phyloP scores from a whole-genome alignment of 345 rosid genomes.

The Lepidium africanum region DNA sequence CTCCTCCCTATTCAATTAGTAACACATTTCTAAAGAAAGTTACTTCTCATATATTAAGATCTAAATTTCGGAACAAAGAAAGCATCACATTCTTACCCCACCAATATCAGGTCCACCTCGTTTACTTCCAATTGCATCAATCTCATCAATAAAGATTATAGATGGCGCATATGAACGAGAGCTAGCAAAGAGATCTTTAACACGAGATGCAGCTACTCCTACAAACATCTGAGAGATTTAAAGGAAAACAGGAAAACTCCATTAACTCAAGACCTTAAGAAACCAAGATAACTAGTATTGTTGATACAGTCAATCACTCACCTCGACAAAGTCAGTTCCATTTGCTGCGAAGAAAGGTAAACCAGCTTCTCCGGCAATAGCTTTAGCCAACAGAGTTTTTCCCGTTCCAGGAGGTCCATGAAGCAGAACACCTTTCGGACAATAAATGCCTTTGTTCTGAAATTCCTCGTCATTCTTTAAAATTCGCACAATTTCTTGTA shows the following conservation, averaged over 20 bases:
- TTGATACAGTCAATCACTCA: slow-evolving; percentile 13
- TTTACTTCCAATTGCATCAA: slow-evolving; percentile 97
- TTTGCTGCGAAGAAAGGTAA: slow-evolving; percentile 92
- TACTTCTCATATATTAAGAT: background rate
- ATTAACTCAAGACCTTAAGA: background rate
- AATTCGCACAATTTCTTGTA: slow-evolving; percentile 86
- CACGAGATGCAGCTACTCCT: slow-evolving; percentile 99
- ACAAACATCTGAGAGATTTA: slow-evolving; percentile 72
- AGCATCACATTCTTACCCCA: slow-evolving; percentile 50
- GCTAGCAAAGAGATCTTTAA: slow-evolving; percentile 88
- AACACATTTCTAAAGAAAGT: background rate
- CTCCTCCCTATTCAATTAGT: slow-evolving; percentile 68
- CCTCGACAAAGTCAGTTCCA: slow-evolving; percentile 98
- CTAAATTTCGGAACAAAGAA: background rate
- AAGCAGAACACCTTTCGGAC: slow-evolving; percentile 97
- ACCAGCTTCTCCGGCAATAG: slow-evolving; percentile 99
- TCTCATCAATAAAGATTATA: slow-evolving; percentile 92
- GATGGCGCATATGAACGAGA: slow-evolving; percentile 93
- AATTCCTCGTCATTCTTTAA: slow-evolving; percentile 89
- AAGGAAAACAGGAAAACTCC: background rate
- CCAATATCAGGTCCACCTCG: slow-evolving; percentile 98
- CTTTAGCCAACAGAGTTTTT: slow-evolving; percentile 92
- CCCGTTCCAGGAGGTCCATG: slow-evolving; percentile 99
- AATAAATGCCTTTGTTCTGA: slow-evolving; percentile 82
- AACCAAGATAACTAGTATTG: background rate